Conservation (phyloP, 192 early-diverging fungal species). For the Allomyces macrogynus region DNA sequence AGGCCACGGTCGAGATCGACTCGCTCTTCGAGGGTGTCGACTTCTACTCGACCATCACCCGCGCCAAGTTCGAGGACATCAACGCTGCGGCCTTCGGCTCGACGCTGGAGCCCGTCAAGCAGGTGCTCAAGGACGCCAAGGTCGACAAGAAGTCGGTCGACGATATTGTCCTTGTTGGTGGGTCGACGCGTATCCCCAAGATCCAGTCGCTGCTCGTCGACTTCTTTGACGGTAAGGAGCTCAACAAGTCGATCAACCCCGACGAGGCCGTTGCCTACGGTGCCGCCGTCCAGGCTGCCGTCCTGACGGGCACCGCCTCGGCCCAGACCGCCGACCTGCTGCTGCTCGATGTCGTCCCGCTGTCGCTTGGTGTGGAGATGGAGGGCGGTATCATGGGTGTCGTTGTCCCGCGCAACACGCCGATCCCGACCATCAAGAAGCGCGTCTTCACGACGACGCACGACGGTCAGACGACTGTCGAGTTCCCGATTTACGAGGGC, state of each 20-base stretch:
- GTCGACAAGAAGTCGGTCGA: slow-evolving; percentile 51
- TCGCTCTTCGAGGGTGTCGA: slow-evolving; percentile 56
- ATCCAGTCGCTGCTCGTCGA: slow-evolving; percentile 57
- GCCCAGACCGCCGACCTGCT: slow-evolving; percentile 44
- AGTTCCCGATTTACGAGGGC: slow-evolving; percentile 70
- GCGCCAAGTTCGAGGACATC: slow-evolving; percentile 62
- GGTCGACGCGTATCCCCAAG: slow-evolving; percentile 87
- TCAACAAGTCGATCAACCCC: slow-evolving; percentile 80
- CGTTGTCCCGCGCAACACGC: slow-evolving; percentile 64
- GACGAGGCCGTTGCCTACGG: slow-evolving; percentile 90
- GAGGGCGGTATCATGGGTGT: slow-evolving; percentile 67
- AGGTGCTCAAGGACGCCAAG: slow-evolving; percentile 58
- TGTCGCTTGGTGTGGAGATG: slow-evolving; percentile 69
- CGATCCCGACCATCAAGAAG: slow-evolving; percentile 62
- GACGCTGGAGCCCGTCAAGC: slow-evolving; percentile 48
- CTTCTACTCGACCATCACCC: slow-evolving; percentile 52
- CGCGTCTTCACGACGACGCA: slow-evolving; percentile 61
- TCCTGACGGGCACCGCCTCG: slow-evolving; percentile 37
- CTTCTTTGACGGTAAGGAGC: slow-evolving; percentile 60
- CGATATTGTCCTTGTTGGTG: slow-evolving; percentile 69
- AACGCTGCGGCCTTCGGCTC: slow-evolving; percentile 39
- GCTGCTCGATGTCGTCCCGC: slow-evolving; percentile 63
- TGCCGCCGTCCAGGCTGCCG: slow-evolving; percentile 72
- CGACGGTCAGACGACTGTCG: slow-evolving; percentile 68
- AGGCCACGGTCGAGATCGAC: slow-evolving; percentile 49